These are phyloP conservation scores for Leishmania turanica DNA, from an alignment of 208 protist species.

Conservation along the genomic window DNA sequence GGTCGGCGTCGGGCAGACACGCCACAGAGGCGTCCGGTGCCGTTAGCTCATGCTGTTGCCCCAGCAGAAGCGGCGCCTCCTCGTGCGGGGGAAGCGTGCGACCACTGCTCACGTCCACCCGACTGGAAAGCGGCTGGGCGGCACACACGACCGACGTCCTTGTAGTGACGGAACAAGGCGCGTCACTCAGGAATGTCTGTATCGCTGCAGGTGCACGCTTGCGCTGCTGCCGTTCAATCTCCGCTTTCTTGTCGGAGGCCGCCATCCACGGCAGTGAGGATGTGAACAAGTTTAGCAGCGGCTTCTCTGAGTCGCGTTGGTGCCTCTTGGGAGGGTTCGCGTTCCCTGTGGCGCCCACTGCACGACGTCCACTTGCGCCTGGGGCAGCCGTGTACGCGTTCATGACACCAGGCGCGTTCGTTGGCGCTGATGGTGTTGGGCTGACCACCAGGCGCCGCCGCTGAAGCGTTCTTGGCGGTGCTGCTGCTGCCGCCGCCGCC, in stretches of 20 bases:
- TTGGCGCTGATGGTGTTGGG: background rate
- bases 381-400: background rate
- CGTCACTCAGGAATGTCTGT: background rate
- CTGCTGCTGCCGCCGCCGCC: background rate
- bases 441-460: background rate
- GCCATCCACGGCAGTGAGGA: background rate
- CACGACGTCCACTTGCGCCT: background rate
- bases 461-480: background rate
- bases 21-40: background rate
- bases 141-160: constrained; percentile 7
- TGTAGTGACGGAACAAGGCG: constrained; percentile 12
- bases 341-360: constrained; percentile 4
- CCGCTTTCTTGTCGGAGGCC: background rate
- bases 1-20: background rate
- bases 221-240: constrained; percentile 14
- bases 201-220: constrained; percentile 2
- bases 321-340: constrained; percentile 11
- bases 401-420: background rate
- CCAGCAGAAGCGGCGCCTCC: background rate
- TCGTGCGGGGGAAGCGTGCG: background rate
- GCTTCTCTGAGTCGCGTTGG: constrained; percentile 1
- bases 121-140: background rate
- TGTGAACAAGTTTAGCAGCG: background rate
- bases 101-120: background rate
- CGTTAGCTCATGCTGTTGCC: background rate